Evolutionary conservation across 495 filamentous ascomycete genomes (phyloP).

Genomic region (Aspergillus campestris): DNA sequence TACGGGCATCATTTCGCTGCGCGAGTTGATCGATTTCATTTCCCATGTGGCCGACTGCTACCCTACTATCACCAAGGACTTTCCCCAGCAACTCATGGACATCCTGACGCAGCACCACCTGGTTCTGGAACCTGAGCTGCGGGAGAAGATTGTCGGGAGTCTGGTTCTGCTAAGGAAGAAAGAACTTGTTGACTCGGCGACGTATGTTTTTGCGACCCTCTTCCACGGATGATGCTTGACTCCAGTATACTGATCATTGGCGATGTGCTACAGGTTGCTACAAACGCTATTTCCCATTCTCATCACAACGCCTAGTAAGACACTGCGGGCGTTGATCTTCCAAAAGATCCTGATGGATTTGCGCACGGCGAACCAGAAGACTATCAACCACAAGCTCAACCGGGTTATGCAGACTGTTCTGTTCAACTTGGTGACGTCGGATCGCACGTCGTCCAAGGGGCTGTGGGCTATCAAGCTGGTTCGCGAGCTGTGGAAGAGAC

Average conservation of each 20-base stretch:
- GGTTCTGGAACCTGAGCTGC: conserved; percentile 66
- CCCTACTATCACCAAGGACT: conserved; percentile 64
- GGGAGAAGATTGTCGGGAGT: conserved; percentile 91
- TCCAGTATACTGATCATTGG: neutral
- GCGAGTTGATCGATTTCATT: conserved; percentile 81
- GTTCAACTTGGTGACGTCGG: conserved; percentile 80
- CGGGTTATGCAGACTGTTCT: conserved; percentile 85
- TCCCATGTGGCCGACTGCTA: conserved; percentile 93
- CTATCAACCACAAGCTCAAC: conserved; percentile 86
- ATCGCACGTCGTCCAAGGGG: conserved; percentile 73
- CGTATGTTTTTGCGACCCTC: conserved; percentile 27
- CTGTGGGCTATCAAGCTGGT: conserved; percentile 92
- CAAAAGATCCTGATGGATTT: conserved; percentile 88
- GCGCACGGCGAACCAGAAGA: conserved; percentile 71
- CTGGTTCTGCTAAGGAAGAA: conserved; percentile 83
- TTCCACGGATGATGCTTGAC: neutral
- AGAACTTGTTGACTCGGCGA: conserved; percentile 77
- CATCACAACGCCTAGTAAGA: conserved; percentile 77
- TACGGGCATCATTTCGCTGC: conserved; percentile 67
- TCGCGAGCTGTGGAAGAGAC: conserved; percentile 77
- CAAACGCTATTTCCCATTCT: conserved; percentile 91
- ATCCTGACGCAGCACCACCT: conserved; percentile 76
- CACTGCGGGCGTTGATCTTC: conserved; percentile 73
- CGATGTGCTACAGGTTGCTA: conserved; percentile 44
- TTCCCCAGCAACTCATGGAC: conserved; percentile 71